A percentile compares a stretch with the other conserved stretches of the same genome.
Conservation (phyloP, 306 rosid species). For the Castanospermum australe region DNA sequence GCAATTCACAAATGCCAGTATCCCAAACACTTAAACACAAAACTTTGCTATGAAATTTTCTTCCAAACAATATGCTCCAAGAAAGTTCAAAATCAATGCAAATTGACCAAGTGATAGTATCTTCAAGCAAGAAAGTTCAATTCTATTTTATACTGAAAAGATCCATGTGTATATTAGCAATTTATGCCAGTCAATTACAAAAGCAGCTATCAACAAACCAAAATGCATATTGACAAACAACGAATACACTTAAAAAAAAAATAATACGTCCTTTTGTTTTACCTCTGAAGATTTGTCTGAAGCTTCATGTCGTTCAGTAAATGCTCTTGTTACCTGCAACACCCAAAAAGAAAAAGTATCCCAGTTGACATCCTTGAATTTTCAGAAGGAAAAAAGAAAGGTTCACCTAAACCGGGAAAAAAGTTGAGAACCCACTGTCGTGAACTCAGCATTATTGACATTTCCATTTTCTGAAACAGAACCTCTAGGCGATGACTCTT, state of each 20-base stretch:
- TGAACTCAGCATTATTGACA: conserved; percentile 48
- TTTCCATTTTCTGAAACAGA: conserved; percentile 75
- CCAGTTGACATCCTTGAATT: conserved; percentile 9
- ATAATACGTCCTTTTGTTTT: background rate
- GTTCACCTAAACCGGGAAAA: conserved; percentile 4
- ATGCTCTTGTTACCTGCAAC: conserved; percentile 63
- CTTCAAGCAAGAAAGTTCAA: conserved; percentile 13
- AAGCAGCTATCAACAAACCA: conserved; percentile 1
- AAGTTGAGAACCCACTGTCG: conserved; percentile 46
- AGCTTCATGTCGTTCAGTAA: conserved; percentile 45
- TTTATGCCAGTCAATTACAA: background rate
- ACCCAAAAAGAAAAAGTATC: conserved; percentile 19
- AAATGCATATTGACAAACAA: conserved; percentile 15
- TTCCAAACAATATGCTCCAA: too few species aligned
- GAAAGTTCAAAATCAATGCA: background rate
- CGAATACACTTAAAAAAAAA: background rate
- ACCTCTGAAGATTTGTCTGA: conserved; percentile 82
- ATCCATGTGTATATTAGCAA: conserved; percentile 17
- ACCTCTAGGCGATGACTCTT: conserved; percentile 86
- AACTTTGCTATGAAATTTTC: background rate
- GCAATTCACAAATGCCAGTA: background rate
- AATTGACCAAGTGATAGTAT: background rate
- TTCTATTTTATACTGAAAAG: background rate
- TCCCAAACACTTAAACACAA: background rate
- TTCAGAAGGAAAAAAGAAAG: background rate